Evolutionary conservation across 768 basidiomycete species (phyloP).

Genomic region (Psilocybe azurescens): DNA sequence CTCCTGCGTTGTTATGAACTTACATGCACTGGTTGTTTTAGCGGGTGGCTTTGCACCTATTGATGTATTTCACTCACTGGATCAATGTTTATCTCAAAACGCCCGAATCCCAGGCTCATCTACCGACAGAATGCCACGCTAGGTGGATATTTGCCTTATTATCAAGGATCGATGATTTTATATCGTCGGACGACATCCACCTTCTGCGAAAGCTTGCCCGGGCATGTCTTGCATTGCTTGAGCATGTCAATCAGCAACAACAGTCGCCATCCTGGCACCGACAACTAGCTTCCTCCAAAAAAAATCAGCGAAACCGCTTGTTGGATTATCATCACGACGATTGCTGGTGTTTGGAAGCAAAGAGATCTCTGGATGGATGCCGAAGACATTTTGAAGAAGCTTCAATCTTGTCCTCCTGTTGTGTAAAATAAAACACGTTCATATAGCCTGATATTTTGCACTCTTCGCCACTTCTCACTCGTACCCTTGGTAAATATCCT

Average conservation of each 20-base stretch:
- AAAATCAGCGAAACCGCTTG: slow-evolving; percentile 54
- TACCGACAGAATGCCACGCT: slow-evolving; percentile 61
- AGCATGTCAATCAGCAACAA: slow-evolving; percentile 32
- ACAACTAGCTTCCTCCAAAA: slow-evolving; percentile 13
- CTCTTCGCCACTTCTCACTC: background rate
- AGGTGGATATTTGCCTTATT: slow-evolving; percentile 83
- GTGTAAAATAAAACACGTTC: background rate
- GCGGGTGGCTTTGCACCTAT: slow-evolving; percentile 73
- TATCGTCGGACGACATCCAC: slow-evolving; percentile 79
- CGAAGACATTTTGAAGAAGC: slow-evolving; percentile 48
- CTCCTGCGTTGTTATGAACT: slow-evolving; percentile 1
- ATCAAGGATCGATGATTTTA: slow-evolving; percentile 66
- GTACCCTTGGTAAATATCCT: background rate
- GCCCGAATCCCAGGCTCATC: slow-evolving; percentile 37
- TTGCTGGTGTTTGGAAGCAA: slow-evolving; percentile 79
- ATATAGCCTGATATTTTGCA: background rate
- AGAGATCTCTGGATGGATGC: slow-evolving; percentile 83
- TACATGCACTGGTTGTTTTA: slow-evolving; percentile 34
- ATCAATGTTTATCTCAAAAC: slow-evolving; percentile 65
- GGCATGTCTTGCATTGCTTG: slow-evolving; percentile 63
- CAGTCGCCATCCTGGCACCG: slow-evolving; percentile 15
- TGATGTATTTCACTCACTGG: slow-evolving; percentile 89
- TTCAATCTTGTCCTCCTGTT: background rate
- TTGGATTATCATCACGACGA: slow-evolving; percentile 74
- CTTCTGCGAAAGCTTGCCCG: slow-evolving; percentile 78